phyloP scores from a whole-genome alignment of 495 filamentous ascomycete species.

The Barbatosphaeria neglecta region DNA sequence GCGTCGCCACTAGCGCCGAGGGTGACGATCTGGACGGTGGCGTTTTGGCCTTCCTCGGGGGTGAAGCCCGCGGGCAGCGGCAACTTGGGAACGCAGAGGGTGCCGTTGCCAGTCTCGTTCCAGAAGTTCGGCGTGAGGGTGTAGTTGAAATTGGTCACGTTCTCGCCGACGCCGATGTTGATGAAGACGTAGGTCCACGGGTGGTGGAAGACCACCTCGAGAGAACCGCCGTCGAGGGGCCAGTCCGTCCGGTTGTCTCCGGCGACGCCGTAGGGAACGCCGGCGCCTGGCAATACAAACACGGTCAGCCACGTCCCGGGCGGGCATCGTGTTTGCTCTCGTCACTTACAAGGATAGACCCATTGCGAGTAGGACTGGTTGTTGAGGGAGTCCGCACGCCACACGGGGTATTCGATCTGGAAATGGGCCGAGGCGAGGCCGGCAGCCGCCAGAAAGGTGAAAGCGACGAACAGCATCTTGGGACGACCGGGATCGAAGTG shows the following conservation, averaged over 20 bases:
- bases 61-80: conserved; percentile 27
- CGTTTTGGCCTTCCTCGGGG: conserved; percentile 37
- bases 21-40: conserved; percentile 46
- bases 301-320: conserved; percentile 5
- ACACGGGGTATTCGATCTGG: conserved; percentile 41
- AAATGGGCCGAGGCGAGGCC: conserved; percentile 44
- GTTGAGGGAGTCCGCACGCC: conserved; percentile 41
- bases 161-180: conserved; percentile 48
- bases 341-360: conserved; percentile 42
- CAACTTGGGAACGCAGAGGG: conserved; percentile 43
- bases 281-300: conserved; percentile 33
- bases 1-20: conserved; percentile 32
- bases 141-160: conserved; percentile 49
- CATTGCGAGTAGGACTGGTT: conserved; percentile 37
- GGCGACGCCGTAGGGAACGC: conserved; percentile 31
- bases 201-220: conserved; percentile 42
- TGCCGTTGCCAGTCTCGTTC: conserved; percentile 52
- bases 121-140: conserved; percentile 36
- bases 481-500: conserved; percentile 3
- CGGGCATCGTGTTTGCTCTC: conserved; percentile 1
- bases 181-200: conserved; percentile 46
- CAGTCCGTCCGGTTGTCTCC: conserved; percentile 47
- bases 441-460: conserved; percentile 21
- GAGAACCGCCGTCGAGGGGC: conserved; percentile 44
- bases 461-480: conserved; percentile 15